Evolutionary conservation across 1,284 basidiomycete species (phyloP).

Genomic region (Pyrrhoderma lamaoense): DNA sequence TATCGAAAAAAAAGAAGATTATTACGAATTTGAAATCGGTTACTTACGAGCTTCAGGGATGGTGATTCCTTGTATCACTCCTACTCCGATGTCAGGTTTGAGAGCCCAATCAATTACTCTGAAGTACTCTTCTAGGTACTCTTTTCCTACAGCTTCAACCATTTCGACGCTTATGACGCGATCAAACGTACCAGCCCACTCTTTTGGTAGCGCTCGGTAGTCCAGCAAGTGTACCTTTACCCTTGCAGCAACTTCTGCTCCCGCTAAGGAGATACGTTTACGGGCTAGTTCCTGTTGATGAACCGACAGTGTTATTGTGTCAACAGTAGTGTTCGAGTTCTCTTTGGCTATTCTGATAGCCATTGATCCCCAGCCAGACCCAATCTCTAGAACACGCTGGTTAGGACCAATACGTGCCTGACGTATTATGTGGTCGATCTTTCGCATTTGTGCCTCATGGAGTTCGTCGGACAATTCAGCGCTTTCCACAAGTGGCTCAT

Average conservation of each 20-base stretch:
- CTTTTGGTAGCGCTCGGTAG: conserved; percentile 56
- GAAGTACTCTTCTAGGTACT: conserved; percentile 65
- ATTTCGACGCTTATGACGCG: conserved; percentile 73
- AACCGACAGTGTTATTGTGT: conserved; percentile 69
- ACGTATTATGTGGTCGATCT: conserved; percentile 47
- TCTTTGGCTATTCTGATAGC: conserved; percentile 55
- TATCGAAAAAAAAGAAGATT: neutral
- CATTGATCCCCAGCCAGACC: conserved; percentile 76
- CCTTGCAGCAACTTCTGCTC: conserved; percentile 2
- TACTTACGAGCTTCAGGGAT: conserved; percentile 67
- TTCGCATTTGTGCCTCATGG: conserved; percentile 61
- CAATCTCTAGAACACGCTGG: conserved; percentile 71
- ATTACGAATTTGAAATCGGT: neutral
- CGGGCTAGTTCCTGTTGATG: conserved; percentile 64
- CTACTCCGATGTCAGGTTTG: conserved; percentile 54
- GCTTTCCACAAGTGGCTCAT: conserved; percentile 4
- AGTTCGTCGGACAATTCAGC: conserved; percentile 40
- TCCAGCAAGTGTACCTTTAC: conserved; percentile 74
- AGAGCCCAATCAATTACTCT: conserved; percentile 61
- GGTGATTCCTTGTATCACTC: conserved; percentile 73
- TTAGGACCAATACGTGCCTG: conserved; percentile 47
- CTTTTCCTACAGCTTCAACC: conserved; percentile 72
- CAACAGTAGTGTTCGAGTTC: conserved; percentile 52
- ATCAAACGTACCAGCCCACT: conserved; percentile 63
- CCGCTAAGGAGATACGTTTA: conserved; percentile 43